Conservation (phyloP, 345 rosid species). For the Eutrema heterophyllum region DNA sequence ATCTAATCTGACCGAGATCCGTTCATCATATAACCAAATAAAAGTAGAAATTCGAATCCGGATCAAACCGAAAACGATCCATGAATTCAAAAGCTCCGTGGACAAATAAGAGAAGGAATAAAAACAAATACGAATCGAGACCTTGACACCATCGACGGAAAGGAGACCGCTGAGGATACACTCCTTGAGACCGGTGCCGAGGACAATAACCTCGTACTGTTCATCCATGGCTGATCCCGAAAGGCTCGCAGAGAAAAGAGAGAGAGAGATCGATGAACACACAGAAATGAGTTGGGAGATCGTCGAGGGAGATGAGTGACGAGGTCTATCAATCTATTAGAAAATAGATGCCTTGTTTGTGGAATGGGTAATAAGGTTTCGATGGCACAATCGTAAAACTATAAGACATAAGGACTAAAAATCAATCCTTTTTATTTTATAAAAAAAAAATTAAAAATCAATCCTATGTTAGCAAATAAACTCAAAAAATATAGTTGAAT, state of each 20-base stretch:
- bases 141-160: slow-evolving; percentile 94
- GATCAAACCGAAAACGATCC: not conserved
- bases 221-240: slow-evolving; percentile 58
- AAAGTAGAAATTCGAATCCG: not conserved
- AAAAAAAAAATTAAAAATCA: no score
- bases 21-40: not conserved
- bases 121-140: slow-evolving; percentile 14
- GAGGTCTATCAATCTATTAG: not conserved
- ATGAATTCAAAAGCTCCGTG: not conserved
- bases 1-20: slow-evolving; percentile 23
- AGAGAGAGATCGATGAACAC: slow-evolving; percentile 12
- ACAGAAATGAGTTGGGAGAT: slow-evolving; percentile 16
- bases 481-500: no score
- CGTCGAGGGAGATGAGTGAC: slow-evolving; percentile 22
- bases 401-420: no score
- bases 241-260: not conserved
- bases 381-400: not conserved
- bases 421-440: no score
- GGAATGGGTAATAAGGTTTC: not conserved
- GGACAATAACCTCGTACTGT: slow-evolving; percentile 89
- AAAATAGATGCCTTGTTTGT: slow-evolving; percentile 1
- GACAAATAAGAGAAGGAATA: not conserved
- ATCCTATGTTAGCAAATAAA: no score
- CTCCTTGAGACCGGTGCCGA: slow-evolving; percentile 92
- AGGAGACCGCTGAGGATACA: slow-evolving; percentile 97